Percentiles rank a stretch among this genome's conserved stretches.
phyloP scores from a whole-genome alignment of 2,329 filamentous ascomycete species.

The Neofusicoccum ribis region DNA sequence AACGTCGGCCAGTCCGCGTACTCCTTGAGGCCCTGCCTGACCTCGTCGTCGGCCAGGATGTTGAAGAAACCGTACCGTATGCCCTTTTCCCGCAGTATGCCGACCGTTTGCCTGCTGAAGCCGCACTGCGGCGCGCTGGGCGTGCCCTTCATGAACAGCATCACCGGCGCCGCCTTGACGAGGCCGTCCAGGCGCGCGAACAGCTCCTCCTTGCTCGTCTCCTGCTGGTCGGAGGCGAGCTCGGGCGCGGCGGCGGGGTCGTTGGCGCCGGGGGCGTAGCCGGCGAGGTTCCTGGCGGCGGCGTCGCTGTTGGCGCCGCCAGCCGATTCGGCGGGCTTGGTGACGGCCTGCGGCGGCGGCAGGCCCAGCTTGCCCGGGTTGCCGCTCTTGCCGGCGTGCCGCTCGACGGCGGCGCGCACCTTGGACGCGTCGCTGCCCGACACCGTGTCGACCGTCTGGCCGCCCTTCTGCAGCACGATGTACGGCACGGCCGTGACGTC shows the following conservation, averaged over 20 bases:
- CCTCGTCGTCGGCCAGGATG: slow-evolving; percentile 95
- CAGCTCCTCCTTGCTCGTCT: slow-evolving; percentile 74
- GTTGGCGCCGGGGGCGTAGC: slow-evolving; percentile 44
- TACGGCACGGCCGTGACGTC: slow-evolving; percentile 94
- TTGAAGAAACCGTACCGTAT: slow-evolving; percentile 99
- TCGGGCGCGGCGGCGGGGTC: slow-evolving; percentile 51
- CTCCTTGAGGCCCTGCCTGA: slow-evolving; percentile 92
- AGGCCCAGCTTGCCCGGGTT: slow-evolving; percentile 37
- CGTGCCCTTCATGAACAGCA: slow-evolving; percentile 99
- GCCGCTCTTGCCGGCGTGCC: slow-evolving; percentile 61
- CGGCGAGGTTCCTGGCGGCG: slow-evolving; percentile 41
- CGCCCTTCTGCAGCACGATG: slow-evolving; percentile 77
- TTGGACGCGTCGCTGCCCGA: slow-evolving; percentile 87
- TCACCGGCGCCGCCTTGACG: slow-evolving; percentile 93
- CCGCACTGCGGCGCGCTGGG: slow-evolving; percentile 85
- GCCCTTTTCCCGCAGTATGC: slow-evolving; percentile 79
- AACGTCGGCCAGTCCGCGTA: slow-evolving; percentile 99
- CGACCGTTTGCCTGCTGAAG: slow-evolving; percentile 88
- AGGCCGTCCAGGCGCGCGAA: slow-evolving; percentile 78
- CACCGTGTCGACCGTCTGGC: slow-evolving; percentile 77
- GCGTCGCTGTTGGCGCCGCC: slow-evolving; percentile 30
- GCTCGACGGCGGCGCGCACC: slow-evolving; percentile 83
- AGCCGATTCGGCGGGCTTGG: slow-evolving; percentile 42
- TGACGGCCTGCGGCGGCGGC: slow-evolving; percentile 45
- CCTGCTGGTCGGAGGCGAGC: slow-evolving; percentile 42